phyloP scores from a whole-genome alignment of 2,329 filamentous ascomycete species.

The Teratosphaeriaceae sp. region DNA sequence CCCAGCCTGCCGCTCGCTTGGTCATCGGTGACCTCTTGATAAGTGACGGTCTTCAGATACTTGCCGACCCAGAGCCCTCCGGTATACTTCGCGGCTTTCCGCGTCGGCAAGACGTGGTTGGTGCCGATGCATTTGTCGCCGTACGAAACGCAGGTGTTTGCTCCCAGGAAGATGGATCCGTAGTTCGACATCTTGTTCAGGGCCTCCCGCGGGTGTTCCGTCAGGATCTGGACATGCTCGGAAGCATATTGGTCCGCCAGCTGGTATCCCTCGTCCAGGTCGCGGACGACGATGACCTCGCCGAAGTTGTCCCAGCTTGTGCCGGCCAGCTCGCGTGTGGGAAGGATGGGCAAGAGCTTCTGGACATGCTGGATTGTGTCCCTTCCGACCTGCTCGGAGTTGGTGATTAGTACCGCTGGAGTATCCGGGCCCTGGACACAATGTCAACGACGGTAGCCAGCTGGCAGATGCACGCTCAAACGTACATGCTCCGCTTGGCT shows the following conservation, averaged over 20 bases:
- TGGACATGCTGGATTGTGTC: conserved; percentile 4
- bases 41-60: conserved; percentile 46
- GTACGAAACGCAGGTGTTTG: conserved; percentile 44
- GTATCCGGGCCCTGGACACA: conserved; percentile 3
- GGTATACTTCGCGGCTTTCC: conserved; percentile 43
- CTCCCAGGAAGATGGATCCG: conserved; percentile 6
- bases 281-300: conserved; percentile 5
- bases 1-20: conserved; percentile 45
- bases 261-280: conserved; percentile 1
- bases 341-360: conserved; percentile 1
- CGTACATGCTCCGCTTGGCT: conserved; percentile 8
- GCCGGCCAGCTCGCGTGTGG: conserved; percentile 1
- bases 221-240: conserved; percentile 8
- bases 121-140: conserved; percentile 49
- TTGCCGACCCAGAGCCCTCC: conserved; percentile 52
- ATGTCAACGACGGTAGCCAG: too few species aligned
- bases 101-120: conserved; percentile 49
- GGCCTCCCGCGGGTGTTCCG: conserved; percentile 3
- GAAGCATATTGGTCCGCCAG: conserved; percentile 7
- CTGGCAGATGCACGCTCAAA: too few species aligned
- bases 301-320: conserved; percentile 6
- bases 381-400: conserved; percentile 2
- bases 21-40: conserved; percentile 42
- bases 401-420: conserved; percentile 6
- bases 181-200: conserved; percentile 5